phyloP scores from a whole-genome alignment of 345 rosid genomes.

The sweet orange (Citrus sinensis) region DVS_A1.0 CM039163.1:1946501-1947000 shows the following conservation, averaged over 20 bases:
- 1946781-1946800: conserved; percentile 75
- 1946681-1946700: neutral
- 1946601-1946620: conserved; percentile 90
- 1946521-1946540: conserved; percentile 71
- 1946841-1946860: conserved; percentile 74
- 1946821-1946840: conserved; percentile 72
- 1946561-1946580: conserved; percentile 84
- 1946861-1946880: conserved; percentile 59
- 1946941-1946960: conserved; percentile 65
- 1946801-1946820: conserved; percentile 88
- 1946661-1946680: conserved; percentile 25
- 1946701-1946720: neutral
- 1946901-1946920: conserved; percentile 60
- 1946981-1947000: conserved; percentile 91
- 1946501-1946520: conserved; percentile 72
- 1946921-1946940: conserved; percentile 70
- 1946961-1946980: conserved; percentile 90
- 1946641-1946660: conserved; percentile 91
- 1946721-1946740: neutral
- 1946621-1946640: conserved; percentile 85
- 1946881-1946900: conserved; percentile 50
- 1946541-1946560: conserved; percentile 66
- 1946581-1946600: conserved; percentile 81
- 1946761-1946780: conserved; percentile 73
- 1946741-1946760: conserved; percentile 40